Percentiles rank a stretch among this genome's conserved stretches.
These are phyloP conservation scores for Metarhizium anisopliae DNA, from an alignment of 2,329 filamentous ascomycete species.

Conservation along the genomic window DNA sequence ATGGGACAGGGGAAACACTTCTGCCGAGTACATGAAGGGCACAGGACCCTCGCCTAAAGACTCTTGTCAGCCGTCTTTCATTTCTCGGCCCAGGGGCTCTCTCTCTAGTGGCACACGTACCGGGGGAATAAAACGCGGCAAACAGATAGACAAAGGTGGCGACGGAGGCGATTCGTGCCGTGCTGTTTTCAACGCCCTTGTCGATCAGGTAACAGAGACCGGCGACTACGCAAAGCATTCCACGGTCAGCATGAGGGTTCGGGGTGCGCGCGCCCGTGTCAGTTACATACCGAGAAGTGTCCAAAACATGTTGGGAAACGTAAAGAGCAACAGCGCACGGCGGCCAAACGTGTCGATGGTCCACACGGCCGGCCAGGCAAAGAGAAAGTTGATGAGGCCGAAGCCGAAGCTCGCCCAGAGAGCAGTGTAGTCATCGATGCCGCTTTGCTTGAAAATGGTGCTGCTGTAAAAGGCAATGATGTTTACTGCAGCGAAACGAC, in stretches of 20 bases:
- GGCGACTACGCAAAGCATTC: constrained; percentile 7
- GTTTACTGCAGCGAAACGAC: constrained; percentile 41
- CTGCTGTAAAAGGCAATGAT: constrained; percentile 20
- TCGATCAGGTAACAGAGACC: constrained; percentile 19
- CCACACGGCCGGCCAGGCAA: constrained; percentile 22
- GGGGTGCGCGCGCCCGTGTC: too few relatives aligned
- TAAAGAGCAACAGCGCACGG: constrained; percentile 17
- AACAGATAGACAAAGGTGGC: constrained; percentile 28
- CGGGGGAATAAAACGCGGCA: constrained; percentile 24
- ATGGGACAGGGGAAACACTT: constrained; percentile 28
- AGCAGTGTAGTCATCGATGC: constrained; percentile 20
- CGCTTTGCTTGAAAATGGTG: constrained; percentile 24
- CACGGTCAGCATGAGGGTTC: background rate
- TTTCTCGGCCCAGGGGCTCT: background rate
- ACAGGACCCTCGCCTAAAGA: constrained; percentile 24
- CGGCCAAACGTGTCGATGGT: constrained; percentile 20
- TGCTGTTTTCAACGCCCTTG: constrained; percentile 7
- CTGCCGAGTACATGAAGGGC: constrained; percentile 29
- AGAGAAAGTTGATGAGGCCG: constrained; percentile 16
- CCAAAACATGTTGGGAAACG: constrained; percentile 26
- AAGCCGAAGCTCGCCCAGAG: constrained; percentile 24
- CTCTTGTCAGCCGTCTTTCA: background rate
- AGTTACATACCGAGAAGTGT: constrained; percentile 10
- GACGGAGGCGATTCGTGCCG: constrained; percentile 20
- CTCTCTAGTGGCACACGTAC: background rate